These are phyloP conservation scores for Amanita exitialis DNA, from an alignment of 768 basidiomycete genomes.

Conservation along the genomic window DNA sequence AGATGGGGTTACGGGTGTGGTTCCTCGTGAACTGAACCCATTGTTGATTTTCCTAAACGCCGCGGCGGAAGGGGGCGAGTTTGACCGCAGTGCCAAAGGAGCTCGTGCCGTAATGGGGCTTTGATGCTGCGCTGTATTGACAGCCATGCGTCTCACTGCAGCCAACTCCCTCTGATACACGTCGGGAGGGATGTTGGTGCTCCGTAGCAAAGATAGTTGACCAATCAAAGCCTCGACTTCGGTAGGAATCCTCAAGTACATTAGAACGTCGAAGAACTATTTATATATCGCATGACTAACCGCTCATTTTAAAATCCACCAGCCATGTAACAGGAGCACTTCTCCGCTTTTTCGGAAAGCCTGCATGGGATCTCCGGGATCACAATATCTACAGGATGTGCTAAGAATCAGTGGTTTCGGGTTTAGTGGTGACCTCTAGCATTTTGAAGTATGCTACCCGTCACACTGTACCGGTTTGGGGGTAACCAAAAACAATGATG, in stretches of 20 bases:
- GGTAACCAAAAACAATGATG: constrained; percentile 85
- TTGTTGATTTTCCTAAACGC: constrained; percentile 52
- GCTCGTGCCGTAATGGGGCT: constrained; percentile 10
- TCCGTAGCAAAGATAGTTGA: constrained; percentile 19
- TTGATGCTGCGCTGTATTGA: constrained; percentile 23
- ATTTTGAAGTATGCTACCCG: constrained; percentile 68
- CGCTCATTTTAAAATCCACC: constrained; percentile 82
- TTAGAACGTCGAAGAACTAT: constrained; percentile 6
- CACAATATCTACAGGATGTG: constrained; percentile 64
- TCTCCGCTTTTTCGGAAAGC: constrained; percentile 82
- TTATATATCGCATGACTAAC: constrained; percentile 32
- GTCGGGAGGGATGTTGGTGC: constrained; percentile 10
- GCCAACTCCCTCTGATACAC: too few species aligned
- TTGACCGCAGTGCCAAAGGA: constrained; percentile 64
- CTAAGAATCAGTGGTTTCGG: constrained; percentile 75
- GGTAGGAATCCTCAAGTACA: constrained; percentile 43
- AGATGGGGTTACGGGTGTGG: constrained; percentile 3
- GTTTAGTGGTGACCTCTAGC: constrained; percentile 62
- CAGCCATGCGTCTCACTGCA: too few species aligned
- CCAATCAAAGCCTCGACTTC: constrained; percentile 44
- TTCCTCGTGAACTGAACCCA: constrained; percentile 7
- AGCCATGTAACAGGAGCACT: constrained; percentile 69
- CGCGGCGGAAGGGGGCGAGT: constrained; percentile 57
- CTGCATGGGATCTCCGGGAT: constrained; percentile 64
- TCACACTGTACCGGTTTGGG: constrained; percentile 61